These are phyloP conservation scores for Flaveria robusta DNA, from an alignment of 129 eudicot species.

Conservation along the genomic window DNA sequence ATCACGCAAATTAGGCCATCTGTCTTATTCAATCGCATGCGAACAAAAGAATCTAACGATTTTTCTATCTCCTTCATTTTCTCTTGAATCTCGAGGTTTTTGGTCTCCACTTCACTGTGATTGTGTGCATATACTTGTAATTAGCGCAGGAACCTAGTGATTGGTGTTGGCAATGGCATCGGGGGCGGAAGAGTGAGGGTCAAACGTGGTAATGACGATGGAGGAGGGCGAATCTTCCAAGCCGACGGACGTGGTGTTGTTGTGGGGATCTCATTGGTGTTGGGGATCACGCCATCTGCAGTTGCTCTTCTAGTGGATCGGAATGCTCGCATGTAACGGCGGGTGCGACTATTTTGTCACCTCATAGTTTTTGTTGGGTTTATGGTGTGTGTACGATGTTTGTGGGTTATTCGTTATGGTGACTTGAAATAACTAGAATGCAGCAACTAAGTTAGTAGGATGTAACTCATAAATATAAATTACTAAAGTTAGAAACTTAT, in stretches of 20 bases:
- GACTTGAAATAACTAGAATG: too few species aligned
- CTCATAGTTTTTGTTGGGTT: too few species aligned
- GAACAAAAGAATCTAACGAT: not conserved
- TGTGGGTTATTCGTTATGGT: too few species aligned
- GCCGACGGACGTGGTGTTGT: conserved; percentile 74
- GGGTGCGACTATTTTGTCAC: too few species aligned
- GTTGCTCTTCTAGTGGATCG: too few species aligned
- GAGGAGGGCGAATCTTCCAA: conserved; percentile 38
- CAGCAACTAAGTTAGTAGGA: too few species aligned
- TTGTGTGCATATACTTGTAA: too few species aligned
- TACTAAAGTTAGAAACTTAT: too few species aligned
- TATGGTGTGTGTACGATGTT: too few species aligned
- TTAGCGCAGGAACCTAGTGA: not conserved
- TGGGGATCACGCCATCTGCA: conserved; percentile 93
- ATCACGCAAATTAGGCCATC: not conserved
- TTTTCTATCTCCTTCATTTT: not conserved
- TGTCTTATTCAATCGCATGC: not conserved
- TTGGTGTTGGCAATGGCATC: conserved; percentile 39
- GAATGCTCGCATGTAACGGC: too few species aligned
- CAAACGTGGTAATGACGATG: conserved; percentile 24
- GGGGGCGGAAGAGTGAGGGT: conserved; percentile 11
- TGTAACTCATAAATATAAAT: too few species aligned
- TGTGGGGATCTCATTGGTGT: conserved; percentile 69
- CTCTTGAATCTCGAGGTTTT: not conserved
- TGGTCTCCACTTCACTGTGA: too few species aligned